Evolutionary conservation across 2,329 filamentous ascomycete genomes (phyloP).

Genomic region (Xylaria sp.): DNA sequence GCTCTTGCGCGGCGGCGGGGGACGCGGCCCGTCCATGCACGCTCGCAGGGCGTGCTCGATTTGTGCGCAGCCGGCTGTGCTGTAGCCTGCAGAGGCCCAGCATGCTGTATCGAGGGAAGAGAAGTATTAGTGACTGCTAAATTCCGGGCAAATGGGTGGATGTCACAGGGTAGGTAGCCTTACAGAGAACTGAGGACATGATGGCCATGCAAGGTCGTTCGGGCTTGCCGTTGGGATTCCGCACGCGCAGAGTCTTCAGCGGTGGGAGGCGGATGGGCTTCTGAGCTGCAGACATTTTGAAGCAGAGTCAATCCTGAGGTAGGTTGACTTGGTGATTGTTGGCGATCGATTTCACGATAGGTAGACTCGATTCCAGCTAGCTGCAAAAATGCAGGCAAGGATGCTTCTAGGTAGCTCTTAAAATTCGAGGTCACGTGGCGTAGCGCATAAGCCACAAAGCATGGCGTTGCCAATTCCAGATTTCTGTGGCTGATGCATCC

Average conservation of each 20-base stretch:
- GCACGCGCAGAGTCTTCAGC: conserved; percentile 65
- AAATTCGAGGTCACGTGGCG: conserved; percentile 26
- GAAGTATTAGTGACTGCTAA: conserved; percentile 22
- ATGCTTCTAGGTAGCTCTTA: background rate
- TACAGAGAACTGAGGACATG: conserved; percentile 69
- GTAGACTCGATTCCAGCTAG: background rate
- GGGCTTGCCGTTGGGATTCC: conserved; percentile 61
- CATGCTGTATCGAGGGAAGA: conserved; percentile 66
- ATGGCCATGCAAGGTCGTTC: conserved; percentile 65
- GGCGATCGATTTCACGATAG: conserved; percentile 12
- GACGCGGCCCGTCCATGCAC: conserved; percentile 83
- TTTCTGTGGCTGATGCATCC: no score
- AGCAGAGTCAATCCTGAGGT: background rate
- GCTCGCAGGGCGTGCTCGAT: conserved; percentile 70
- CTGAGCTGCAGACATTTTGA: conserved; percentile 57
- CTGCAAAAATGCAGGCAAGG: conserved; percentile 26
- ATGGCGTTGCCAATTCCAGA: no score
- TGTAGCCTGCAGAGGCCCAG: conserved; percentile 84
- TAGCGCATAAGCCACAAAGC: background rate
- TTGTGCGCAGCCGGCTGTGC: conserved; percentile 66
- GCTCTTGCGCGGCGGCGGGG: conserved; percentile 69
- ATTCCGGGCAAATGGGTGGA: background rate
- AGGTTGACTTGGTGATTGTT: conserved; percentile 10
- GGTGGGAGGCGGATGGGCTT: conserved; percentile 69
- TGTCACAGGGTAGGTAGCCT: background rate